Conservation (phyloP, 768 basidiomycete genomes). For the Lyophyllum shimeji region DNA sequence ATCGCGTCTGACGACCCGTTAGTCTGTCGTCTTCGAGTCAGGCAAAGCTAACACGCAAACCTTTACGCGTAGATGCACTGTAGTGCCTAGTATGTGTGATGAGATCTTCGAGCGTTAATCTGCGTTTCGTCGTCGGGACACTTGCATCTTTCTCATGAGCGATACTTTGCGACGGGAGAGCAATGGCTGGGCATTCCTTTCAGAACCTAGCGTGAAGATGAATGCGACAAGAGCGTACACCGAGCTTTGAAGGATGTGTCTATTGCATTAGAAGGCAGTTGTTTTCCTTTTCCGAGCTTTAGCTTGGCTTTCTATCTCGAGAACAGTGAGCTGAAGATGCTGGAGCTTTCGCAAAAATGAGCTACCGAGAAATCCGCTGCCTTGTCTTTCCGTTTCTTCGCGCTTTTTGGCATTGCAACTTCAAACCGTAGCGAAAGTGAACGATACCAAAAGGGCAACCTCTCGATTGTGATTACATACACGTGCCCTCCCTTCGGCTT, state of each 20-base stretch:
- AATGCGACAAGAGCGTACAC: slow-evolving; percentile 52
- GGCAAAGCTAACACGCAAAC: slow-evolving; percentile 31
- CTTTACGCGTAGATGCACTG: slow-evolving; percentile 72
- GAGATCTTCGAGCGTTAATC: slow-evolving; percentile 75
- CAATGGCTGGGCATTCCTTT: slow-evolving; percentile 62
- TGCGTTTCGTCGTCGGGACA: slow-evolving; percentile 73
- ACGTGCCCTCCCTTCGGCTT: slow-evolving; percentile 1
- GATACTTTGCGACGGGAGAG: slow-evolving; percentile 84
- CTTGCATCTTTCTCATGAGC: slow-evolving; percentile 49
- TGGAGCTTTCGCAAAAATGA: background rate
- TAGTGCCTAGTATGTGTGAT: slow-evolving; percentile 82
- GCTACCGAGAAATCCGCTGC: slow-evolving; percentile 82
- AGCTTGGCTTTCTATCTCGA: slow-evolving; percentile 83
- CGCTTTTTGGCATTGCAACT: slow-evolving; percentile 73
- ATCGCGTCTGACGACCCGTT: slow-evolving; percentile 58
- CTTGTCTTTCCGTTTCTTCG: slow-evolving; percentile 86
- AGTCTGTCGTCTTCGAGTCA: background rate
- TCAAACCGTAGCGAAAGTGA: too few species aligned
- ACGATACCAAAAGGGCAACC: too few species aligned
- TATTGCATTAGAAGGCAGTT: slow-evolving; percentile 76
- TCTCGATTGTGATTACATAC: too few species aligned
- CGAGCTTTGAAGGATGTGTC: slow-evolving; percentile 96
- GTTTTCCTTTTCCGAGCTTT: slow-evolving; percentile 95
- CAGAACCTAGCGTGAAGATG: background rate
- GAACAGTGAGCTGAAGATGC: background rate